Base-by-base conservation (phyloP, 148 eudicot genomes). In the Chenopodium berlandieri region DNA sequence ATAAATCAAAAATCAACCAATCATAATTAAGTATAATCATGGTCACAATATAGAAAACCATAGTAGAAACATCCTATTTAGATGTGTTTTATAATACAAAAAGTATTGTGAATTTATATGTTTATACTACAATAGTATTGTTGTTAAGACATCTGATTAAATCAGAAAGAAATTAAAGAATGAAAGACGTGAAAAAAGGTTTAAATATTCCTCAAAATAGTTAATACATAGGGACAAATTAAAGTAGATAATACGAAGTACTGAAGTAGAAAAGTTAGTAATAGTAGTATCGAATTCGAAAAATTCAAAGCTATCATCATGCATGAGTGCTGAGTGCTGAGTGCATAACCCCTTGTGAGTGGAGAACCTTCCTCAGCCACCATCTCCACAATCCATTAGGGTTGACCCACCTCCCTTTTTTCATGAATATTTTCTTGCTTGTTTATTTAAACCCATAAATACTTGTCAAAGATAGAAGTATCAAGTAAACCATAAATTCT, bases 331-430 rank as follows among this genome's bases (percentile, higher is more conserved):
- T 27, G 27, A 27, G 27, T 27, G 27, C 27, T 27, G 27, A 27
- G 77, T 86, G 76, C 63, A 84, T 80, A 74, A 82, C 32, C 48
- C 52, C 6, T 80, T 46, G 85, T 81, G 75, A 89, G 93, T 90
- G 93, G 91, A 89, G 87, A 90, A 83, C 79, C 85, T 86, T 86
- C 82, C 65, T 75, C 84, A 86, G 83, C 88, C 91, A 89, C 90
- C 87, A 83, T 84, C 82, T 78, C 86, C 88, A 86, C 83, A 82
- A 82, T 77, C 44, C 47, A 82, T 62, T 77, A 77, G 31, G 69
- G 20, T 82, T 82, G 23, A 77, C 75, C 76, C 67, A 32, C 73
- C 62, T 62, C 31, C 66, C 20, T 4, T 16, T 40, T 56, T 14
- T 19, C 62, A 56, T 56, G 4, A 3, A 3, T 56, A 14, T 56